Percentiles rank a stretch among this genome's conserved stretches.
These are phyloP conservation scores for Ceraceosorus guamensis DNA, from an alignment of 1,284 basidiomycete genomes.

Conservation along the genomic window DNA sequence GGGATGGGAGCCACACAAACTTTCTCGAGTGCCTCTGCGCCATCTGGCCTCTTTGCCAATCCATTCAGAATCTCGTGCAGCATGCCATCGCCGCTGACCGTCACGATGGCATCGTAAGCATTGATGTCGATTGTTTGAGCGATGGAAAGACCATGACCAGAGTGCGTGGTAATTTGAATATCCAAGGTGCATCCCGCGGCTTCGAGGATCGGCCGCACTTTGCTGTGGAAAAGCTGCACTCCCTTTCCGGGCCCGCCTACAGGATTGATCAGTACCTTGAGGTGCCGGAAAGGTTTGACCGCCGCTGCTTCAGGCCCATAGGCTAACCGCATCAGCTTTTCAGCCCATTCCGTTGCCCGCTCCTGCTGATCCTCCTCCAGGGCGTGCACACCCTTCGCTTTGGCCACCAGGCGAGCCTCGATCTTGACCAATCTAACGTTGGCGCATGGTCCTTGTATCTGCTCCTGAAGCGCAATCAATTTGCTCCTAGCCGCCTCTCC, in stretches of 20 bases:
- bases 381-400: constrained; percentile 8
- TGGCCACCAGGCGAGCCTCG: constrained; percentile 21
- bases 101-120: constrained; percentile 61
- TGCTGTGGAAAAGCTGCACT: constrained; percentile 57
- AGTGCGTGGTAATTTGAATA: constrained; percentile 54
- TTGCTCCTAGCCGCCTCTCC: neutral
- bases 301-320: constrained; percentile 8
- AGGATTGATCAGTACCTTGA: constrained; percentile 72
- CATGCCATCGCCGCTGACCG: constrained; percentile 82
- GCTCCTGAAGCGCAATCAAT: constrained; percentile 10
- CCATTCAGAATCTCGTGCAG: constrained; percentile 90
- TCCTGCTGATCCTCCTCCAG: constrained; percentile 13
- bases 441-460: constrained; percentile 31
- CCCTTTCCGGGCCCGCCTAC: constrained; percentile 76
- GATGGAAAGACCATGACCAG: constrained; percentile 67
- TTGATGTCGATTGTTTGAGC: constrained; percentile 59
- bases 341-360: constrained; percentile 15
- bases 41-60: constrained; percentile 65
- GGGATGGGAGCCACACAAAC: constrained; percentile 80
- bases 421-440: constrained; percentile 36
- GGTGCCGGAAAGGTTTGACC: constrained; percentile 20
- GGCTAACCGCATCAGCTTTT: constrained; percentile 20
- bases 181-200: constrained; percentile 67
- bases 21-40: constrained; percentile 60
- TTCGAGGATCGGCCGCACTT: constrained; percentile 70